phyloP scores from a whole-genome alignment of 495 filamentous ascomycete species.

The Tuber aestivum region DNA sequence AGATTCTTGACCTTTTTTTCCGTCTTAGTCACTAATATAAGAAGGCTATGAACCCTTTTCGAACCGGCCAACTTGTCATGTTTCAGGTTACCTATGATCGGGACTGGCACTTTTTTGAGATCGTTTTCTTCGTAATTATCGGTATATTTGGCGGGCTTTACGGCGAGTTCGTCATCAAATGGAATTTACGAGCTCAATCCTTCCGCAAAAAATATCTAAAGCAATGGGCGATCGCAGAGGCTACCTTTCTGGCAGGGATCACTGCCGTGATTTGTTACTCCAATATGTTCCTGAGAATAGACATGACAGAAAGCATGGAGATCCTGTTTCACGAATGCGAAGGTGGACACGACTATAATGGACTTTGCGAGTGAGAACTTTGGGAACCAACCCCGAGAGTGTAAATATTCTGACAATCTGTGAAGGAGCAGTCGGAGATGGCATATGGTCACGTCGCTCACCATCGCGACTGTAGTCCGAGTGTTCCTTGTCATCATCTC shows the following conservation, averaged over 20 bases:
- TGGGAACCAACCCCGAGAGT: constrained; percentile 41
- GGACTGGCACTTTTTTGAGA: constrained; percentile 95
- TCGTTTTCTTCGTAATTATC: constrained; percentile 84
- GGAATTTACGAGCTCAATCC: constrained; percentile 84
- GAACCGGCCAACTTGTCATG: constrained; percentile 99
- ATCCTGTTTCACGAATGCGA: constrained; percentile 94
- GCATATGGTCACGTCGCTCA: constrained; percentile 71
- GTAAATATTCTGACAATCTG: constrained; percentile 8
- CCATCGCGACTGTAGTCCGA: constrained; percentile 73
- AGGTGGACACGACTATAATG: constrained; percentile 83
- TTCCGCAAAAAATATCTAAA: constrained; percentile 92
- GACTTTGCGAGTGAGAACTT: constrained; percentile 65
- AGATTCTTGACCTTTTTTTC: neutral
- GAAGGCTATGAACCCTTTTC: constrained; percentile 87
- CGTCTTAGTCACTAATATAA: constrained; percentile 4
- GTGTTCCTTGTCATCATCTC: constrained; percentile 88
- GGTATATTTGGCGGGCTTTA: constrained; percentile 93
- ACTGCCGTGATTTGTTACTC: constrained; percentile 93
- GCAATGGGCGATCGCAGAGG: constrained; percentile 80
- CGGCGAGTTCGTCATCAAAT: constrained; percentile 96
- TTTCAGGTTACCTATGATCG: constrained; percentile 96
- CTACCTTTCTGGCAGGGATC: constrained; percentile 69
- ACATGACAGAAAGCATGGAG: constrained; percentile 99
- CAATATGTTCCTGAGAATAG: constrained; percentile 90
- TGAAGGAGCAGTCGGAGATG: constrained; percentile 52